phyloP scores from a whole-genome alignment of 495 filamentous ascomycete genomes.

The Aspergillus saccharolyticus region DNA sequence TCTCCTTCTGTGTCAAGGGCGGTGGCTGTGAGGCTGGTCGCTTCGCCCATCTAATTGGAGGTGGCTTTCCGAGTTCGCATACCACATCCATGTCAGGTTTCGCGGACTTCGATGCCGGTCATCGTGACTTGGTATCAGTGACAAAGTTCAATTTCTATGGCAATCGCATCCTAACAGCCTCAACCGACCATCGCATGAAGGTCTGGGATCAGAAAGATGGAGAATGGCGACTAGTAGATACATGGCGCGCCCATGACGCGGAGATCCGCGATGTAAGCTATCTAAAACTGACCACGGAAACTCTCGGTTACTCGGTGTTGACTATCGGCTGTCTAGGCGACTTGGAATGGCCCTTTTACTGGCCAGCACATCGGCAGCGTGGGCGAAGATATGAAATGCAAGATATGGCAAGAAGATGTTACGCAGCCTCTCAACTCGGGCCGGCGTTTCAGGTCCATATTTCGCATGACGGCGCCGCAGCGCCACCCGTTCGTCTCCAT shows the following conservation, averaged over 20 bases:
- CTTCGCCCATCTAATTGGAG: slow-evolving; percentile 17
- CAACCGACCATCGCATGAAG: slow-evolving; percentile 87
- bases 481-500: slow-evolving; percentile 69
- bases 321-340: slow-evolving; percentile 48
- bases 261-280: slow-evolving; percentile 78
- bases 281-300: slow-evolving; percentile 1
- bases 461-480: slow-evolving; percentile 50
- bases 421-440: slow-evolving; percentile 64
- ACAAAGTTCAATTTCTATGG: slow-evolving; percentile 71
- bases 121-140: slow-evolving; percentile 50
- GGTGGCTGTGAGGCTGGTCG: slow-evolving; percentile 1
- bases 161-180: slow-evolving; percentile 83
- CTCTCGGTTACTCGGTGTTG: slow-evolving; percentile 3
- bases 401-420: slow-evolving; percentile 85
- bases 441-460: slow-evolving; percentile 68
- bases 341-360: slow-evolving; percentile 68
- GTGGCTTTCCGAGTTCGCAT: slow-evolving; percentile 27
- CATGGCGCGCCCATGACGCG: slow-evolving; percentile 85
- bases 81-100: slow-evolving; percentile 37
- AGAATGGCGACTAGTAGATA: slow-evolving; percentile 75
- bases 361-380: slow-evolving; percentile 64
- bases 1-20: slow-evolving; percentile 7
- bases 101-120: slow-evolving; percentile 63
- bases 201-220: slow-evolving; percentile 82
- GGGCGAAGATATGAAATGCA: slow-evolving; percentile 80